Percentiles rank a stretch among this genome's conserved stretches.
These are phyloP conservation scores for Eucalyptus curtisii DNA, from an alignment of 345 rosid species.

Conservation along the genomic window DNA sequence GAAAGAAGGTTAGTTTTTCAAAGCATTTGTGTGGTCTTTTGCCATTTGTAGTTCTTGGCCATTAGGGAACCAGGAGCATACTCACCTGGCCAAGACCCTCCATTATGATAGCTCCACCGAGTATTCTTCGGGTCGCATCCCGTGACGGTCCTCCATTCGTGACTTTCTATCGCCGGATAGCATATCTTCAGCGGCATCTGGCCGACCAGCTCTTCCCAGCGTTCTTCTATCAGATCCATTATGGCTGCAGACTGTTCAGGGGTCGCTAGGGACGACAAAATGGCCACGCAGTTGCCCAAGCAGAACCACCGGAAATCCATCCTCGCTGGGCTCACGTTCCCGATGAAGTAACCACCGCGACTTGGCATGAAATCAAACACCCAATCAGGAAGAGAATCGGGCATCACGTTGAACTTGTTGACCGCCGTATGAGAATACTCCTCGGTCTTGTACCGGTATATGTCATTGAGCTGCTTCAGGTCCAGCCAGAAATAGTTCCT, in stretches of 20 bases:
- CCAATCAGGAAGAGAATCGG: constrained; percentile 57
- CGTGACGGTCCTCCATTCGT: constrained; percentile 44
- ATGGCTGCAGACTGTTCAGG: constrained; percentile 56
- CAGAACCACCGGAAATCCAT: constrained; percentile 75
- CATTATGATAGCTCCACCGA: constrained; percentile 62
- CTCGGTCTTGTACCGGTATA: constrained; percentile 56
- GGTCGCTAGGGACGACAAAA: constrained; percentile 44
- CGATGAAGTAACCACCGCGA: constrained; percentile 56
- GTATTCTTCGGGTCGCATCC: constrained; percentile 68
- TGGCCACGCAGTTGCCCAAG: constrained; percentile 51
- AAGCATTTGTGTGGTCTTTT: neutral
- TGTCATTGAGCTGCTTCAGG: constrained; percentile 48
- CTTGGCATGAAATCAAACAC: constrained; percentile 59
- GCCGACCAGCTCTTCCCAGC: constrained; percentile 64
- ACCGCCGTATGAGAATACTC: constrained; percentile 58
- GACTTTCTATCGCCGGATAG: constrained; percentile 55
- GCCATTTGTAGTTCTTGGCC: neutral
- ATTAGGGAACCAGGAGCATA: neutral
- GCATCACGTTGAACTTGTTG: constrained; percentile 58
- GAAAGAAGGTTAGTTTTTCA: neutral
- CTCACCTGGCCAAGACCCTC: constrained; percentile 69
- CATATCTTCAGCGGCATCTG: constrained; percentile 68
- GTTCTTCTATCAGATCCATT: constrained; percentile 58
- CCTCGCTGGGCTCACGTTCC: constrained; percentile 52
- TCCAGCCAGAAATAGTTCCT: constrained; percentile 58